A percentile compares a stretch with the other conserved stretches of the same genome.
These are phyloP conservation scores for Phytophthora quininea DNA, from an alignment of 352 stramenopile genomes.

Conservation along the genomic window DNA sequence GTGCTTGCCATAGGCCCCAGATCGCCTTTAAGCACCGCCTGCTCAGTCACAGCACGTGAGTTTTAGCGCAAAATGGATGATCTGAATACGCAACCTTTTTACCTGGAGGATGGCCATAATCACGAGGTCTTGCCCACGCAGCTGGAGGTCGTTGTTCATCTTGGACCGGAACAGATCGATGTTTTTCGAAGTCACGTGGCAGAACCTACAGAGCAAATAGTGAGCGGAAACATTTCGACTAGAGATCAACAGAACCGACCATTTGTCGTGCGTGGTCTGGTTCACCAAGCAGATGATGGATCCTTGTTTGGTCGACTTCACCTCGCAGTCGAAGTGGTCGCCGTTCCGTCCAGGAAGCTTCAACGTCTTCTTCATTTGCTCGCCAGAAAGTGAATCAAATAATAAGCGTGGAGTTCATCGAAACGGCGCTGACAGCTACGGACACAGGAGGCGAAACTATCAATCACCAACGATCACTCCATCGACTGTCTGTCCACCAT, in stretches of 20 bases:
- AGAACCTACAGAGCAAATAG: constrained; percentile 9
- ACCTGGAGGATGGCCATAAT: constrained; percentile 6
- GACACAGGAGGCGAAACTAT: too few relatives aligned
- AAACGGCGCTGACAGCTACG: too few relatives aligned
- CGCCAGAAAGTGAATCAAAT: background rate
- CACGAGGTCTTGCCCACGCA: constrained; percentile 5
- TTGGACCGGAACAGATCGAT: constrained; percentile 22
- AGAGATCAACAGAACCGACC: background rate
- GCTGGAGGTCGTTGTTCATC: constrained; percentile 13
- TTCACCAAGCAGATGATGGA: constrained; percentile 17
- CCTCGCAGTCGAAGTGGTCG: constrained; percentile 6
- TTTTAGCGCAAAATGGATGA: too few relatives aligned
- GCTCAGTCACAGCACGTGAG: background rate
- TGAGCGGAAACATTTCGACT: background rate
- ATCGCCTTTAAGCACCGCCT: constrained; percentile 10
- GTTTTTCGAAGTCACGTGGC: constrained; percentile 11
- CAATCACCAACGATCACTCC: too few relatives aligned
- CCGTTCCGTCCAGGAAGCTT: background rate
- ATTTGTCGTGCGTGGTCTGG: constrained; percentile 15
- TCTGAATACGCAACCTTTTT: background rate
- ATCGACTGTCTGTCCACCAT: too few relatives aligned
- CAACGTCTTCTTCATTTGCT: background rate
- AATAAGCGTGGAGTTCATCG: background rate
- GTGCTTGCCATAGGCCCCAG: constrained; percentile 19
- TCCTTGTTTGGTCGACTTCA: constrained; percentile 1